Evolutionary conservation across 805 yeast species (phyloP).

Genomic region (Ogataea nitratoaversa): DNA sequence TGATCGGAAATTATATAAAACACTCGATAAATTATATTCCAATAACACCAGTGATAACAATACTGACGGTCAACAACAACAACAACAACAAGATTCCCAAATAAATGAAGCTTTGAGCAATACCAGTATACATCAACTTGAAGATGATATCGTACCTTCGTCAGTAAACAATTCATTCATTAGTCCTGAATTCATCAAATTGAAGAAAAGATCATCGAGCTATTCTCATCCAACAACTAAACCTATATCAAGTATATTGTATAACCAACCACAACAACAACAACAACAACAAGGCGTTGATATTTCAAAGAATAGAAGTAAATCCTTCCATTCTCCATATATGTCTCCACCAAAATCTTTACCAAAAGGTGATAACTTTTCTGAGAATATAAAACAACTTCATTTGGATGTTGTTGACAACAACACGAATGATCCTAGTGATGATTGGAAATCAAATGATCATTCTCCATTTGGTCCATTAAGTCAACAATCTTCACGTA

Average conservation of each 20-base stretch:
- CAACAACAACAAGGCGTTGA: slow-evolving; percentile 6
- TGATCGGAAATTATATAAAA: slow-evolving; percentile 83
- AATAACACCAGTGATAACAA: slow-evolving; percentile 3
- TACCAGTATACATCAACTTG: slow-evolving; percentile 10
- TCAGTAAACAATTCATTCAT: slow-evolving; percentile 10
- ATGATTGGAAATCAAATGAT: slow-evolving; percentile 2
- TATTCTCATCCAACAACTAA: slow-evolving; percentile 25
- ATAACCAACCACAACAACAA: slow-evolving; percentile 6
- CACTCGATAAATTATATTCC: slow-evolving; percentile 63
- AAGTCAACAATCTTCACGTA: slow-evolving; percentile 77
- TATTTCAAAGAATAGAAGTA: slow-evolving; percentile 23
- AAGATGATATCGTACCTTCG: slow-evolving; percentile 18
- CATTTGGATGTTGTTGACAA: slow-evolving; percentile 2
- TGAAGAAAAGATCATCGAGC: slow-evolving; percentile 31
- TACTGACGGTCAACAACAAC: slow-evolving; percentile 1
- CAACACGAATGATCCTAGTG: neutral
- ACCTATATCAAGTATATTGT: slow-evolving; percentile 4
- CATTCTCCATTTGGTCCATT: slow-evolving; percentile 87
- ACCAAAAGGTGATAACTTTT: slow-evolving; percentile 10
- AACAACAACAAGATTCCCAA: slow-evolving; percentile 5
- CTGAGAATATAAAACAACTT: slow-evolving; percentile 2
- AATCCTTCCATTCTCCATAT: slow-evolving; percentile 27
- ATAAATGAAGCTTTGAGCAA: neutral
- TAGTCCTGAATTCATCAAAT: slow-evolving; percentile 28
- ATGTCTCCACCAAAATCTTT: slow-evolving; percentile 24